Evolutionary conservation across 2,329 filamentous ascomycete genomes (phyloP).

Genomic region (Beauveria pseudobassiana): DNA sequence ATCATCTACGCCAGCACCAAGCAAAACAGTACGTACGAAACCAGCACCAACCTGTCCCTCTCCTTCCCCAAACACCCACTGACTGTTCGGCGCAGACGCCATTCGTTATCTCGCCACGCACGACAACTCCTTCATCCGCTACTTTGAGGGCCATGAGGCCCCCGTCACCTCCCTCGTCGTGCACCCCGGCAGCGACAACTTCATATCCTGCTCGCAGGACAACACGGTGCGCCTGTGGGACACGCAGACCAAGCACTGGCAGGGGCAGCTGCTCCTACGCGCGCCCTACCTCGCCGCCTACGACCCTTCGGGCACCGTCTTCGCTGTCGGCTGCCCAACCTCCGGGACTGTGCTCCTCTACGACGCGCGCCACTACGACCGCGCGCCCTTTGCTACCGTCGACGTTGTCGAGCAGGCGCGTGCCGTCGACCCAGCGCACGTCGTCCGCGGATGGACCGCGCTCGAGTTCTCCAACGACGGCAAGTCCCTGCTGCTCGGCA

Average conservation of each 20-base stretch:
- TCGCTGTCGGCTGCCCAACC: constrained; percentile 77
- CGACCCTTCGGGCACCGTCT: constrained; percentile 86
- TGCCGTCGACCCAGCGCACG: constrained; percentile 46
- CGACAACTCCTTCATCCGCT: constrained; percentile 93
- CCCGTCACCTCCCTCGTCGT: constrained; percentile 77
- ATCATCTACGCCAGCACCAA: constrained; percentile 96
- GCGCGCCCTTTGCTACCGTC: constrained; percentile 79
- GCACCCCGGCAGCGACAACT: constrained; percentile 80
- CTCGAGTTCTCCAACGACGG: constrained; percentile 96
- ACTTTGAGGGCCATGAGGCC: constrained; percentile 85
- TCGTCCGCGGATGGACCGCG: constrained; percentile 71
- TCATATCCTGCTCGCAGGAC: constrained; percentile 86
- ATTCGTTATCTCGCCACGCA: constrained; percentile 85
- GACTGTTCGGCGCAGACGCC: constrained; percentile 46
- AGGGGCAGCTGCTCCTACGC: constrained; percentile 72
- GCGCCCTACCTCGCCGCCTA: constrained; percentile 79
- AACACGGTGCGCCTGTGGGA: constrained; percentile 92
- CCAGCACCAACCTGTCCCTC: neutral
- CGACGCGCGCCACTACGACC: constrained; percentile 89
- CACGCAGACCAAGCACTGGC: constrained; percentile 68
- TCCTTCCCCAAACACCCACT: too few relatives aligned
- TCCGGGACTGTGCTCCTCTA: constrained; percentile 81
- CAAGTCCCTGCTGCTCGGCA: constrained; percentile 76
- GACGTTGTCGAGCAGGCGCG: constrained; percentile 59
- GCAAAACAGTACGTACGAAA: constrained; percentile 59